phyloP scores from a whole-genome alignment of 345 rosid genomes.

The Arabis alpina region DNA sequence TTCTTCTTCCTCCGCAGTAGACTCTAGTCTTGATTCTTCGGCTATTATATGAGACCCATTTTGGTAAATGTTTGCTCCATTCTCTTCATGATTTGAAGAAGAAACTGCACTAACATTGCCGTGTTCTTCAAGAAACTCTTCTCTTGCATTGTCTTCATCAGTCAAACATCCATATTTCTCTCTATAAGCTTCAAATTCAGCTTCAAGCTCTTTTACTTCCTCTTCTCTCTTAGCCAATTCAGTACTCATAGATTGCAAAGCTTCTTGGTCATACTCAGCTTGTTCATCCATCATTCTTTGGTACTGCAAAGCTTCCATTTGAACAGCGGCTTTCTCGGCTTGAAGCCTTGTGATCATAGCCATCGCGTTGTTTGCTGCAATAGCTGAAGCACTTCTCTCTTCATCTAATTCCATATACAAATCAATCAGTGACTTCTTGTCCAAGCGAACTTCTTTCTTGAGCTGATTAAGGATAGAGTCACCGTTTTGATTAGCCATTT shows the following conservation, averaged over 20 bases:
- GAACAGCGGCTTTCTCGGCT: conserved; percentile 86
- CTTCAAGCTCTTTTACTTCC: conserved; percentile 61
- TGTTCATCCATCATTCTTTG: conserved; percentile 99
- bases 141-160: conserved; percentile 38
- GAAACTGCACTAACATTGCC: conserved; percentile 28
- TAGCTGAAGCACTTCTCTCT: conserved; percentile 83
- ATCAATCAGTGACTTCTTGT: conserved; percentile 78
- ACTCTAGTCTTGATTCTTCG: conserved; percentile 23
- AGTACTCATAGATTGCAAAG: conserved; percentile 61
- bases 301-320: conserved; percentile 97
- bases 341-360: conserved; percentile 94
- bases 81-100: conserved; percentile 39
- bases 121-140: conserved; percentile 15
- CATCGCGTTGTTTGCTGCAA: conserved; percentile 95
- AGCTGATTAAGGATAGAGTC: conserved; percentile 64
- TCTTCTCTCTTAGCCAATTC: conserved; percentile 64
- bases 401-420: conserved; percentile 93
- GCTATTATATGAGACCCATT: conserved; percentile 17
- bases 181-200: conserved; percentile 70
- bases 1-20: conserved; percentile 40
- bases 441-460: conserved; percentile 78
- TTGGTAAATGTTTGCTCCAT: conserved; percentile 25
- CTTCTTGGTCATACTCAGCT: conserved; percentile 90
- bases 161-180: conserved; percentile 54
- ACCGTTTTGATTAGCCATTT: conserved; percentile 45